These are phyloP conservation scores for Dendrobium chrysotoxum DNA, from an alignment of 106 monocot species.

Conservation along the genomic window DNA sequence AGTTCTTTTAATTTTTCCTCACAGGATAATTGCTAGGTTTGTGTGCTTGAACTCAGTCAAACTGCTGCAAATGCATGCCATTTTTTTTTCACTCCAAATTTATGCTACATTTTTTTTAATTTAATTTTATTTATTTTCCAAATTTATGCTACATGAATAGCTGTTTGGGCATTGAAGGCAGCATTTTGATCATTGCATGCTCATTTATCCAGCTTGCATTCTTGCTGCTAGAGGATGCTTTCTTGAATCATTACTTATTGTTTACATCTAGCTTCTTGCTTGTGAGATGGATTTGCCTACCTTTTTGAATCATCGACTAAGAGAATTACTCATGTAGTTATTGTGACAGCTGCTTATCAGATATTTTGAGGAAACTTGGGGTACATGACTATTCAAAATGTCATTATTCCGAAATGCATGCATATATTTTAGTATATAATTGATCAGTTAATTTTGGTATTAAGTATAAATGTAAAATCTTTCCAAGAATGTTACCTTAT, in stretches of 20 bases:
- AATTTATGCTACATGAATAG: not conserved
- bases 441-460: no score
- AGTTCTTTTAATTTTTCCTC: constrained; percentile 1
- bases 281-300: not conserved
- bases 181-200: not conserved
- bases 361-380: not conserved
- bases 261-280: not conserved
- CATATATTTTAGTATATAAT: no score
- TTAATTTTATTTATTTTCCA: no score
- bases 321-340: not conserved
- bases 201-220: not conserved
- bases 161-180: not conserved
- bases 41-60: not conserved
- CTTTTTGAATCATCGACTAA: not conserved
- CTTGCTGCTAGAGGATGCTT: not conserved
- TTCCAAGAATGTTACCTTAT: no score
- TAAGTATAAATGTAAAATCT: no score
- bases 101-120: not conserved
- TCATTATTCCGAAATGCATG: not conserved
- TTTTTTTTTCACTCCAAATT: no score
- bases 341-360: not conserved
- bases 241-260: not conserved
- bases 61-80: no score
- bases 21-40: not conserved
- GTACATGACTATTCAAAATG: not conserved